phyloP scores from a whole-genome alignment of 345 rosid genomes.

The Lepidium didymum region DNA sequence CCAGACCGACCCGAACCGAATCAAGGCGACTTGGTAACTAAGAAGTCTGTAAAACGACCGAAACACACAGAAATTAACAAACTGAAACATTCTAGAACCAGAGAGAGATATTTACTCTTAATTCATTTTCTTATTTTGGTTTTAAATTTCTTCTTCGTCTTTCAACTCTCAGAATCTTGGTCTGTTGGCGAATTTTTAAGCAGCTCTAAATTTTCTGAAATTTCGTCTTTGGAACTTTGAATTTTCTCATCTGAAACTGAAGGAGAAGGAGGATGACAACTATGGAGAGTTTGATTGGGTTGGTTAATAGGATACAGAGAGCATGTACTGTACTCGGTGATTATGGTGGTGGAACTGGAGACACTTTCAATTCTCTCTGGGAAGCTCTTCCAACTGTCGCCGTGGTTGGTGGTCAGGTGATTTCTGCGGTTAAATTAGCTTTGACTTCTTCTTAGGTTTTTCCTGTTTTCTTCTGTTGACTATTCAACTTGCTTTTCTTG shows the following conservation, averaged over 20 bases:
- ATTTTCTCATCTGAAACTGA: neutral
- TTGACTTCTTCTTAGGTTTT: slow-evolving; percentile 7
- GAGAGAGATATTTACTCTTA: slow-evolving; percentile 1
- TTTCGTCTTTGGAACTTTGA: neutral
- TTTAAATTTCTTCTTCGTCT: neutral
- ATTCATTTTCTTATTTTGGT: neutral
- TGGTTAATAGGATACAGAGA: slow-evolving; percentile 85
- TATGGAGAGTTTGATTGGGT: slow-evolving; percentile 90
- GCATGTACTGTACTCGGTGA: slow-evolving; percentile 95
- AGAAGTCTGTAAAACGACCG: neutral
- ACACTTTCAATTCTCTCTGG: slow-evolving; percentile 77
- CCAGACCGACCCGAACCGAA: neutral
- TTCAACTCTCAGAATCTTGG: neutral
- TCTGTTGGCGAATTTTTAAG: slow-evolving; percentile 14
- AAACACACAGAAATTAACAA: neutral
- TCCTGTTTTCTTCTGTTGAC: neutral
- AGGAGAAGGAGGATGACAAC: slow-evolving; percentile 52
- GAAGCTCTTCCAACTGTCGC: slow-evolving; percentile 92
- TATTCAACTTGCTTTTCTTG: neutral
- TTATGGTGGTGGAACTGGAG: slow-evolving; percentile 69
- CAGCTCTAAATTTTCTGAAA: neutral
- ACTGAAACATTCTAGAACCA: slow-evolving; percentile 7
- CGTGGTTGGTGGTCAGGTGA: slow-evolving; percentile 88
- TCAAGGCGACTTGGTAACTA: neutral
- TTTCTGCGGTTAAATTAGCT: neutral